These are phyloP conservation scores for Cyberlindnera xylosilytica DNA, from an alignment of 805 yeast genomes.

Conservation along the genomic window DNA sequence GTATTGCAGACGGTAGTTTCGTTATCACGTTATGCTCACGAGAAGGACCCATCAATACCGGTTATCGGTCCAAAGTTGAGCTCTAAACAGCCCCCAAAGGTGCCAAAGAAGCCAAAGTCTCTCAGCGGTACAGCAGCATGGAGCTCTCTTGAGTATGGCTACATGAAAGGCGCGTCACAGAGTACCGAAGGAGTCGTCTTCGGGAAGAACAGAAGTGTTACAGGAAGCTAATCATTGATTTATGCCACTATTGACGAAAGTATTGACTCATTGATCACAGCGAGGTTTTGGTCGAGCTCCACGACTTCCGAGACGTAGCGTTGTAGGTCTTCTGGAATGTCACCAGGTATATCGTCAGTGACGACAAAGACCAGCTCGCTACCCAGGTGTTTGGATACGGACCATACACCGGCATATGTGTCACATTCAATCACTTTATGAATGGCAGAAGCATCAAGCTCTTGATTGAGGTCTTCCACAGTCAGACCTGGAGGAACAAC, in stretches of 20 bases:
- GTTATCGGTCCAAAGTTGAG: constrained; percentile 59
- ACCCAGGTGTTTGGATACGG: constrained; percentile 50
- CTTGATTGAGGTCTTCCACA: constrained; percentile 15
- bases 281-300: constrained; percentile 23
- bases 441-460: constrained; percentile 28
- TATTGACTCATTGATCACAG: constrained; percentile 24
- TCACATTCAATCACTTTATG: constrained; percentile 35
- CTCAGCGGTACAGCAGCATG: constrained; percentile 38
- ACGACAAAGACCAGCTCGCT: constrained; percentile 33
- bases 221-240: constrained; percentile 6
- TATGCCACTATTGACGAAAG: constrained; percentile 20
- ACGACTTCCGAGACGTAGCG: constrained; percentile 29
- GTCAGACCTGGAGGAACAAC: constrained; percentile 33
- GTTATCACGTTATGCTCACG: constrained; percentile 65
- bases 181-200: constrained; percentile 50
- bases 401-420: constrained; percentile 48
- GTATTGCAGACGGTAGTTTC: constrained; percentile 73
- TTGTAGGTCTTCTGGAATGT: constrained; percentile 30
- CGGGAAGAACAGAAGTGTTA: constrained; percentile 49
- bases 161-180: constrained; percentile 55
- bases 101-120: constrained; percentile 51
- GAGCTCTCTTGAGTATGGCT: constrained; percentile 61
- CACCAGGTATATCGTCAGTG: constrained; percentile 24
- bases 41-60: constrained; percentile 46
- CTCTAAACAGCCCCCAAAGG: constrained; percentile 43